Conservation (phyloP, 495 filamentous ascomycete species). For the Cairneyella variabilis region DNA sequence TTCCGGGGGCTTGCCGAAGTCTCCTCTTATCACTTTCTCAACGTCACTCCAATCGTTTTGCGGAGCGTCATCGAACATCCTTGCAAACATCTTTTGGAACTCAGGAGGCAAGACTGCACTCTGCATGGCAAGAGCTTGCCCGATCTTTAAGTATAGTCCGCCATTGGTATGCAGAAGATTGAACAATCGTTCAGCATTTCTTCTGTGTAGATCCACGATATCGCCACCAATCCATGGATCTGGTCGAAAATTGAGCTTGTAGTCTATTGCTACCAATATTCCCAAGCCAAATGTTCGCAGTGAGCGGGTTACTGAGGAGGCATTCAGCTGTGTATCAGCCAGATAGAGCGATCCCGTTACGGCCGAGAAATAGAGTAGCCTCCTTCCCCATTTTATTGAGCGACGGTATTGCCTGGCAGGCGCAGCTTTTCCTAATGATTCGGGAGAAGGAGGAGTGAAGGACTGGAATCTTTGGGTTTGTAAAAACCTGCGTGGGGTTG, state of each 20-base stretch:
- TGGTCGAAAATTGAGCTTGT: constrained; percentile 92
- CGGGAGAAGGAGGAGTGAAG: constrained; percentile 77
- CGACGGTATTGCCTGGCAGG: constrained; percentile 62
- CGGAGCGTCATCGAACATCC: constrained; percentile 97
- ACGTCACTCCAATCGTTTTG: constrained; percentile 91
- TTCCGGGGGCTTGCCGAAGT: constrained; percentile 76
- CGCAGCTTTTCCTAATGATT: constrained; percentile 70
- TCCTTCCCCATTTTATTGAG: constrained; percentile 69
- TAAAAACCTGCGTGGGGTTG: constrained; percentile 6
- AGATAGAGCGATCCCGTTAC: constrained; percentile 57
- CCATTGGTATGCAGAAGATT: constrained; percentile 80
- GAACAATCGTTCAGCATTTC: constrained; percentile 78
- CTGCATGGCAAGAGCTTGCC: constrained; percentile 98
- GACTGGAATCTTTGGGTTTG: constrained; percentile 50
- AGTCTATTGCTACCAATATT: constrained; percentile 81
- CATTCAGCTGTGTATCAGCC: constrained; percentile 70
- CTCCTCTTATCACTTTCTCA: constrained; percentile 79
- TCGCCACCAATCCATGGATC: constrained; percentile 64
- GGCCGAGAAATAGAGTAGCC: constrained; percentile 60
- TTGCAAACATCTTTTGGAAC: constrained; percentile 90
- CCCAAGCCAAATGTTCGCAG: constrained; percentile 75
- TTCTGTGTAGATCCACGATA: constrained; percentile 68
- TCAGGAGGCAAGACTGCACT: constrained; percentile 87
- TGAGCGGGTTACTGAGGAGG: constrained; percentile 73
- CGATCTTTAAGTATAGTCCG: constrained; percentile 94